Percentiles rank a stretch among this genome's conserved stretches.
Conservation (phyloP, 805 yeast genomes). For the Saturnispora dispora region DNA sequence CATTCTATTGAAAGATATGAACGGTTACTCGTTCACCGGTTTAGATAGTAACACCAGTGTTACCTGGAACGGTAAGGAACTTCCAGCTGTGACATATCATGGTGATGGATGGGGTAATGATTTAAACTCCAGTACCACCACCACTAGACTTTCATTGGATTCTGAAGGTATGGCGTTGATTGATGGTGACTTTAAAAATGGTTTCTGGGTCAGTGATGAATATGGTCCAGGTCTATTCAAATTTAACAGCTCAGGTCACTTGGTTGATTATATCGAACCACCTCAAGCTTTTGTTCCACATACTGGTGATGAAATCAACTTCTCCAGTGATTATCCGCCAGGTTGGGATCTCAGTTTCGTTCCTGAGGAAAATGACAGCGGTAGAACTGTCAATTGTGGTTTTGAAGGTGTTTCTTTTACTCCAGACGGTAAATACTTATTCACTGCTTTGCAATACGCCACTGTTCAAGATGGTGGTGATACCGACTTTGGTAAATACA, state of each 20-base stretch:
- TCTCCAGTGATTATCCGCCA: slow-evolving; percentile 24
- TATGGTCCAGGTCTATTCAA: slow-evolving; percentile 27
- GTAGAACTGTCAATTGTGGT: slow-evolving; percentile 26
- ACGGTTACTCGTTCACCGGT: slow-evolving; percentile 24
- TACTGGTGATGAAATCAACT: slow-evolving; percentile 18
- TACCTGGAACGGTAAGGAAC: slow-evolving; percentile 17
- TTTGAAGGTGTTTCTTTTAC: slow-evolving; percentile 26
- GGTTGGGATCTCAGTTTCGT: slow-evolving; percentile 18
- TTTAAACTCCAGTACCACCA: slow-evolving; percentile 13
- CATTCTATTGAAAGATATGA: slow-evolving; percentile 24
- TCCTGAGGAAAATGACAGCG: slow-evolving; percentile 21
- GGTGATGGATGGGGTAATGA: slow-evolving; percentile 28
- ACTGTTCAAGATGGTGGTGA: slow-evolving; percentile 27
- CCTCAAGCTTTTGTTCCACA: slow-evolving; percentile 25
- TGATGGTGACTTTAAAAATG: slow-evolving; percentile 24
- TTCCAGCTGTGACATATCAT: slow-evolving; percentile 22
- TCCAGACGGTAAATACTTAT: slow-evolving; percentile 25
- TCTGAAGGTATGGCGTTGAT: slow-evolving; percentile 24
- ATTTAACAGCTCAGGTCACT: slow-evolving; percentile 21
- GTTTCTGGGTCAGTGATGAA: slow-evolving; percentile 29
- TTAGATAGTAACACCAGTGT: slow-evolving; percentile 24
- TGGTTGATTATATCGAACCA: slow-evolving; percentile 22
- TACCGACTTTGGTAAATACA: slow-evolving; percentile 15
- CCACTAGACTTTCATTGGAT: slow-evolving; percentile 25
- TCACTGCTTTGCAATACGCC: slow-evolving; percentile 24